Percentiles rank a stretch among this genome's conserved stretches.
Conservation (phyloP, 2,329 filamentous ascomycete species). For the Plenodomus lindquistii region DNA sequence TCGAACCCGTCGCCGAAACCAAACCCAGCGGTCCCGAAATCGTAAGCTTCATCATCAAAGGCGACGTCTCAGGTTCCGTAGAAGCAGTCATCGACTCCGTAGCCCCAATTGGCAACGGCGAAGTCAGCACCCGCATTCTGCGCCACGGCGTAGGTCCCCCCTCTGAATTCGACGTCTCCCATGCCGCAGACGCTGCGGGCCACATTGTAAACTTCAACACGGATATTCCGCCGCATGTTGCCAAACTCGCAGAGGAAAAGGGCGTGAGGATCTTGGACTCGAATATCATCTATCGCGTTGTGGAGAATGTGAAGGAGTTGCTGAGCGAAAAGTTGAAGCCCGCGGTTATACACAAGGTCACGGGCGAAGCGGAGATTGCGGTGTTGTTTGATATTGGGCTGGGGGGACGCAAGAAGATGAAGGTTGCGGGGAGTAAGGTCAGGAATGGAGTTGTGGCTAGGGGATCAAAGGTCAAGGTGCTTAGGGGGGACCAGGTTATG, state of each 20-base stretch:
- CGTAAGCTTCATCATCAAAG: conserved; percentile 86
- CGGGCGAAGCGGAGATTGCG: conserved; percentile 85
- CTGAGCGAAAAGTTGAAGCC: conserved; percentile 73
- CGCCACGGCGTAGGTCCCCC: conserved; percentile 77
- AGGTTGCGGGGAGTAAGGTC: conserved; percentile 86
- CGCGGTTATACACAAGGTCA: conserved; percentile 68
- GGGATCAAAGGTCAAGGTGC: conserved; percentile 68
- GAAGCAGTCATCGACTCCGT: conserved; percentile 85
- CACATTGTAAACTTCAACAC: conserved; percentile 88
- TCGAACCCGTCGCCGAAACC: conserved; percentile 41
- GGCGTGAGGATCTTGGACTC: conserved; percentile 81
- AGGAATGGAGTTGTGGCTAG: conserved; percentile 75
- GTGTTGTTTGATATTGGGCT: conserved; percentile 84
- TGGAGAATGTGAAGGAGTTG: conserved; percentile 70
- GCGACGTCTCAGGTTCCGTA: conserved; percentile 89
- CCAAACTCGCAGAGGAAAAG: conserved; percentile 68
- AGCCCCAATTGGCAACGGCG: conserved; percentile 77
- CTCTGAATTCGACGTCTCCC: conserved; percentile 84
- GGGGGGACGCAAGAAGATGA: conserved; percentile 69
- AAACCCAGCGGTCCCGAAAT: conserved; percentile 55
- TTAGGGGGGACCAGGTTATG: conserved; percentile 70
- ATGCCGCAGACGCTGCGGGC: conserved; percentile 76
- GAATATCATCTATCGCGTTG: conserved; percentile 81
- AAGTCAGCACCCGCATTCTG: conserved; percentile 77
- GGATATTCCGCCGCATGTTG: conserved; percentile 67